These are phyloP conservation scores for Cucurbita pepo DNA, from an alignment of 306 rosid genomes.

Conservation along the genomic window DNA sequence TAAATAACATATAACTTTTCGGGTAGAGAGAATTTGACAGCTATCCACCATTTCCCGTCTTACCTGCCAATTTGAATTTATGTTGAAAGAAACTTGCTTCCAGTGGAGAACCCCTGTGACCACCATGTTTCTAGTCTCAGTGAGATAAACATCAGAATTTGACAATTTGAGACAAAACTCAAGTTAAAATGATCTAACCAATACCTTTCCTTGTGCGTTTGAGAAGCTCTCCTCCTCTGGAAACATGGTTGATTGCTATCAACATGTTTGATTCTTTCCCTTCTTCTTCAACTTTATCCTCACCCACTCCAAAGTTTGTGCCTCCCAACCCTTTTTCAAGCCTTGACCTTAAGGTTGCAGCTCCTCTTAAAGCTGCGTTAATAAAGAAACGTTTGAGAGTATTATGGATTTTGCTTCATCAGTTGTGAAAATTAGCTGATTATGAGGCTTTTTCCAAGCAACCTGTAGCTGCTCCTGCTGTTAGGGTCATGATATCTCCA, in stretches of 20 bases:
- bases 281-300: constrained; percentile 40
- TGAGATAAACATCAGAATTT: not conserved
- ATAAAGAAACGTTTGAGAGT: not conserved
- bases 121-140: constrained; percentile 11
- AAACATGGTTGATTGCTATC: constrained; percentile 46
- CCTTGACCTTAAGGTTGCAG: constrained; percentile 58
- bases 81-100: constrained; percentile 83
- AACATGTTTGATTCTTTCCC: constrained; percentile 41
- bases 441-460: constrained; percentile 1
- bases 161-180: too few species aligned
- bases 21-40: too few species aligned
- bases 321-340: constrained; percentile 58
- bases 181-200: not conserved
- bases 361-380: constrained; percentile 65
- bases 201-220: constrained; percentile 95
- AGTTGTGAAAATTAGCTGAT: not conserved
- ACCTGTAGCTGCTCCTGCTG: constrained; percentile 98
- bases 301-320: constrained; percentile 31
- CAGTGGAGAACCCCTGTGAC: constrained; percentile 82
- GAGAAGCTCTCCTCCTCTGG: constrained; percentile 75
- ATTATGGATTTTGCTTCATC: not conserved
- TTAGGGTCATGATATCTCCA: constrained; percentile 85
- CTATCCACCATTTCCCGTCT: not conserved
- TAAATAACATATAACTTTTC: too few species aligned
- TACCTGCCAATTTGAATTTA: constrained; percentile 81